These are phyloP conservation scores for Lithohypha guttulata DNA, from an alignment of 2,329 filamentous ascomycete genomes.

Conservation along the genomic window DNA sequence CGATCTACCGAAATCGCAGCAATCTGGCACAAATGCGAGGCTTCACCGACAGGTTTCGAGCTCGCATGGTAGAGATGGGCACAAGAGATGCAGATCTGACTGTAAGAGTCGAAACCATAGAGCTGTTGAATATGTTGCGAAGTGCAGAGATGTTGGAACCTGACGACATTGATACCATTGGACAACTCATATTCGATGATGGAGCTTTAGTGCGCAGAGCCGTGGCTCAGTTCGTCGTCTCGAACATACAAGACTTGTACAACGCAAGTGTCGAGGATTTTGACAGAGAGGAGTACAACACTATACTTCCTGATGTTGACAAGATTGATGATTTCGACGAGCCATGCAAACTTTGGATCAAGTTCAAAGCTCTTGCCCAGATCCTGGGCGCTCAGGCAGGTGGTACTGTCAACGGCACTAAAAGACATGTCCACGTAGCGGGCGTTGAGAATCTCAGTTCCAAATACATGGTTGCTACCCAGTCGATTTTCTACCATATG, in stretches of 20 bases:
- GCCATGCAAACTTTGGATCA: slow-evolving; percentile 75
- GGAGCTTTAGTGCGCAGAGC: slow-evolving; percentile 78
- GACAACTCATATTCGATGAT: slow-evolving; percentile 77
- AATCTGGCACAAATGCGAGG: slow-evolving; percentile 67
- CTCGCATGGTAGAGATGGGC: slow-evolving; percentile 84
- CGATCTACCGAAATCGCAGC: slow-evolving; percentile 68
- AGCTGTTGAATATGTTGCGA: slow-evolving; percentile 70
- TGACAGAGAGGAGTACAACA: slow-evolving; percentile 69
- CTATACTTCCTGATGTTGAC: slow-evolving; percentile 58
- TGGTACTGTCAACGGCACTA: slow-evolving; percentile 47
- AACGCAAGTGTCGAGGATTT: slow-evolving; percentile 72
- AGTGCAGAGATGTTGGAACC: slow-evolving; percentile 81
- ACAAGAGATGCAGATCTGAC: slow-evolving; percentile 70
- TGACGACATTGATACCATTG: slow-evolving; percentile 78
- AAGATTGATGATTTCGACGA: slow-evolving; percentile 60
- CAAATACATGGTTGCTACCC: slow-evolving; percentile 72
- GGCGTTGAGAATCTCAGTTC: slow-evolving; percentile 57
- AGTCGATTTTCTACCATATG: slow-evolving; percentile 74
- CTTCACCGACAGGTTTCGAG: slow-evolving; percentile 85
- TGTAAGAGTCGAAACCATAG: slow-evolving; percentile 70
- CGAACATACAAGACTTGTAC: slow-evolving; percentile 72
- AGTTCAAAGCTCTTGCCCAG: slow-evolving; percentile 81
- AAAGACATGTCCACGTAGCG: slow-evolving; percentile 43
- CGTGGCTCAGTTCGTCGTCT: slow-evolving; percentile 80
- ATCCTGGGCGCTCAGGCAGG: slow-evolving; percentile 71